Evolutionary conservation across 805 yeast species (phyloP).

Genomic region (Scheffersomyces lignosus): DNA sequence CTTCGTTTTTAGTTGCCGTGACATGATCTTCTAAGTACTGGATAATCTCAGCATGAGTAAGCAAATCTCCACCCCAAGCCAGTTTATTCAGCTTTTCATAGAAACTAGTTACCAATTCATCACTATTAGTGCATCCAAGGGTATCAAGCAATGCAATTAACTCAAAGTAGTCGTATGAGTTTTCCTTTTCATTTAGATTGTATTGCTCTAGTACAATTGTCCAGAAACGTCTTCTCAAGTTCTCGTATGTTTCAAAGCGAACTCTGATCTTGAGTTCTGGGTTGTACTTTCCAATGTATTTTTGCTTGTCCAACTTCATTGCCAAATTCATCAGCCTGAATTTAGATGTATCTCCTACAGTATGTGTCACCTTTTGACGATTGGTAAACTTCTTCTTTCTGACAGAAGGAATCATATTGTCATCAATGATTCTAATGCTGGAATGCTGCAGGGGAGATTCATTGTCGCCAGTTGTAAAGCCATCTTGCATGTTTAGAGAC

Average conservation of each 20-base stretch:
- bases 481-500: conserved; percentile 3
- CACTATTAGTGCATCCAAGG: conserved; percentile 53
- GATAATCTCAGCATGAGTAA: conserved; percentile 46
- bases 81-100: conserved; percentile 46
- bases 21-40: conserved; percentile 47
- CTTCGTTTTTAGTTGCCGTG: conserved; percentile 11
- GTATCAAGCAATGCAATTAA: conserved; percentile 63
- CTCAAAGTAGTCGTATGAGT: conserved; percentile 55
- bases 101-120: conserved; percentile 54
- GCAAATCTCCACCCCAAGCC: conserved; percentile 55
- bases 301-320: conserved; percentile 29
- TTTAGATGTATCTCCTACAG: conserved; percentile 38
- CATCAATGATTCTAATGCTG: conserved; percentile 23
- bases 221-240: conserved; percentile 72
- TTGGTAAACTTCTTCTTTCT: conserved; percentile 26
- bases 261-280: conserved; percentile 63
- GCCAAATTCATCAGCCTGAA: conserved; percentile 43
- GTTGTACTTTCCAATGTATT: conserved; percentile 36
- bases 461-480: conserved; percentile 6
- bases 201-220: conserved; percentile 56
- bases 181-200: conserved; percentile 36
- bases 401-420: conserved; percentile 29
- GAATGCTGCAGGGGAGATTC: conserved; percentile 8
- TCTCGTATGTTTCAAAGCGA: conserved; percentile 65
- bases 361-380: conserved; percentile 29